Conservation (phyloP, 2,329 filamentous ascomycete genomes). For the Curvularia sp. region DNA sequence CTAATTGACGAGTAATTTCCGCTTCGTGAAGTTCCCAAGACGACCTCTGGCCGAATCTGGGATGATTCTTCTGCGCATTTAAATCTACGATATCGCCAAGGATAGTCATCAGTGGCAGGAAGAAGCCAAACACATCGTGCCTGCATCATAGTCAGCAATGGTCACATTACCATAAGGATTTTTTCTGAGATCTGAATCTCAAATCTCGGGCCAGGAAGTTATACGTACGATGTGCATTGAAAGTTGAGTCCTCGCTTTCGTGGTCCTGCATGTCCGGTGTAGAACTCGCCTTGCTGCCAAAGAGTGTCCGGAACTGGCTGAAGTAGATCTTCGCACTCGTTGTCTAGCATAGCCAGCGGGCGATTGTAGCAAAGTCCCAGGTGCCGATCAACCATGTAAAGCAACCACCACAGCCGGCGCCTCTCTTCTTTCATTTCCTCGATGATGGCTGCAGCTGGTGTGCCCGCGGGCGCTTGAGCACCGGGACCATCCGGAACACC, state of each 20-base stretch:
- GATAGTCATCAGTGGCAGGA: conserved; percentile 90
- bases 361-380: conserved; percentile 90
- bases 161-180: not conserved
- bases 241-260: conserved; percentile 71
- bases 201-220: not conserved
- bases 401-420: conserved; percentile 89
- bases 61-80: conserved; percentile 87
- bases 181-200: too few species aligned
- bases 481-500: conserved; percentile 40
- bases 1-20: conserved; percentile 81
- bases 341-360: conserved; percentile 81
- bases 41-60: conserved; percentile 76
- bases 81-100: conserved; percentile 90
- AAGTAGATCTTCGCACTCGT: conserved; percentile 78
- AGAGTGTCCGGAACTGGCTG: conserved; percentile 85
- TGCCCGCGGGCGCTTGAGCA: conserved; percentile 34
- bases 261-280: conserved; percentile 54
- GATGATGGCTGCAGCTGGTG: conserved; percentile 45
- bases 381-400: conserved; percentile 85
- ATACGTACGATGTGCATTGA: conserved; percentile 71
- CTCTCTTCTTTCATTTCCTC: conserved; percentile 75
- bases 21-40: conserved; percentile 80
- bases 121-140: conserved; percentile 90
- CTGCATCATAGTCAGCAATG: conserved; percentile 15
- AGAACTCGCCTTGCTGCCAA: conserved; percentile 85